Evolutionary conservation across 768 basidiomycete species (phyloP).

Genomic region (Boletales sp.): DNA sequence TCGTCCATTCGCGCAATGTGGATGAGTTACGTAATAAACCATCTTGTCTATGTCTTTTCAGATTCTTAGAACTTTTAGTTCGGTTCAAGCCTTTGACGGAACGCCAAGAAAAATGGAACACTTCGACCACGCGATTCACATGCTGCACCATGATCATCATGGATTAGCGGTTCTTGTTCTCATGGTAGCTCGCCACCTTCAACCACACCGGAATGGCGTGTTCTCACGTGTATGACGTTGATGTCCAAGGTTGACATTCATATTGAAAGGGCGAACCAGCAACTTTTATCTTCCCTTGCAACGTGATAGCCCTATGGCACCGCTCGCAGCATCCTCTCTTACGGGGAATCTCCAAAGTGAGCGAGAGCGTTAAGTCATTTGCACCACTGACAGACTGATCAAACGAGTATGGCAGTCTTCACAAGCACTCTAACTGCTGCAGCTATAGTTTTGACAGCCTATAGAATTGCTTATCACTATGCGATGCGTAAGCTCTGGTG

Average conservation of each 20-base stretch:
- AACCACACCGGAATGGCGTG: conserved; percentile 8
- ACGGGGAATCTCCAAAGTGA: conserved; percentile 12
- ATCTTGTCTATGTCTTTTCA: neutral
- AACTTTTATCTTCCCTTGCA: neutral
- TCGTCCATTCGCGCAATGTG: conserved; percentile 5
- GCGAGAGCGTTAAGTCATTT: neutral
- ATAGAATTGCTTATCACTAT: conserved; percentile 1
- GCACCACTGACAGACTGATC: neutral
- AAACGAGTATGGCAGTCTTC: conserved; percentile 1
- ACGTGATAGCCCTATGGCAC: neutral
- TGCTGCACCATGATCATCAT: neutral
- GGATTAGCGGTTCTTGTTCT: neutral
- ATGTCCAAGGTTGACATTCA: neutral
- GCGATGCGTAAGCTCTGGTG: conserved; percentile 10
- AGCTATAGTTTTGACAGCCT: conserved; percentile 1
- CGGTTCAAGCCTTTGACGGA: no score
- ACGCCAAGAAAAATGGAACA: neutral
- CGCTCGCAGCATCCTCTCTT: conserved; percentile 1
- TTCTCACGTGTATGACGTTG: neutral
- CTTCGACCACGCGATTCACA: neutral
- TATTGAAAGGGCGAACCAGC: neutral
- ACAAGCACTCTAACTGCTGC: conserved; percentile 6
- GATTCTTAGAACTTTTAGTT: no score
- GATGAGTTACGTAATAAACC: neutral
- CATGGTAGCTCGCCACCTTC: neutral